A percentile compares a stretch with the other conserved stretches of the same genome.
These are phyloP conservation scores for Sporobolomyces roseus DNA, from an alignment of 768 basidiomycete genomes.

Conservation along the genomic window DNA sequence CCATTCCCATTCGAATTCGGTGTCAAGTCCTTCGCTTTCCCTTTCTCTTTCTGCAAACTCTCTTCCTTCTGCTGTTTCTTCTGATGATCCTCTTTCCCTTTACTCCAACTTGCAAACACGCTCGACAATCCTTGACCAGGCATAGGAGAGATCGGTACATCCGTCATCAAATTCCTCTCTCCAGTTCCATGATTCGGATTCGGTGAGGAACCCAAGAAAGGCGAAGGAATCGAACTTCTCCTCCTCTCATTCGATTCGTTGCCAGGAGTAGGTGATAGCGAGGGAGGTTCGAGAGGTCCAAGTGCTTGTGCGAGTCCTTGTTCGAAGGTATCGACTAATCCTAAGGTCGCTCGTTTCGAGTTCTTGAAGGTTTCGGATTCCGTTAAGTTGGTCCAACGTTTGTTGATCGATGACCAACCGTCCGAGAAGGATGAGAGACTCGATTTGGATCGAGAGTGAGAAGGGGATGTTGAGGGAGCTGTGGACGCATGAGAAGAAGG, in stretches of 20 bases:
- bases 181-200: not conserved
- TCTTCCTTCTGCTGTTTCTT: too few species aligned
- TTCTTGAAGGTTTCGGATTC: conserved; percentile 24
- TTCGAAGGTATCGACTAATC: conserved; percentile 38
- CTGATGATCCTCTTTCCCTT: not conserved
- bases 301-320: conserved; percentile 26
- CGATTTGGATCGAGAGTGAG: conserved; percentile 23
- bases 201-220: conserved; percentile 4
- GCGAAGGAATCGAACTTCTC: not conserved
- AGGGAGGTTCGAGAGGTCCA: conserved; percentile 35
- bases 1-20: too few species aligned
- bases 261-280: not conserved
- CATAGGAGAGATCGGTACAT: conserved; percentile 1
- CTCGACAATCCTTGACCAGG: conserved; percentile 16
- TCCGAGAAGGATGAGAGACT: conserved; percentile 27
- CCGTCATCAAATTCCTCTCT: not conserved
- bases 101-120: conserved; percentile 12
- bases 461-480: not conserved
- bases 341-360: conserved; percentile 18
- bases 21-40: not conserved
- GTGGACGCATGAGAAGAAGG: not conserved
- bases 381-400: conserved; percentile 10
- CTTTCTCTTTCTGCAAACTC: not conserved
- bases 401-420: conserved; percentile 22
- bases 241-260: not conserved